Evolutionary conservation across 192 early-diverging fungal genomes (phyloP), one percentile per base, ranked within the genome.

Genomic region (Backusella luteola): DNA sequence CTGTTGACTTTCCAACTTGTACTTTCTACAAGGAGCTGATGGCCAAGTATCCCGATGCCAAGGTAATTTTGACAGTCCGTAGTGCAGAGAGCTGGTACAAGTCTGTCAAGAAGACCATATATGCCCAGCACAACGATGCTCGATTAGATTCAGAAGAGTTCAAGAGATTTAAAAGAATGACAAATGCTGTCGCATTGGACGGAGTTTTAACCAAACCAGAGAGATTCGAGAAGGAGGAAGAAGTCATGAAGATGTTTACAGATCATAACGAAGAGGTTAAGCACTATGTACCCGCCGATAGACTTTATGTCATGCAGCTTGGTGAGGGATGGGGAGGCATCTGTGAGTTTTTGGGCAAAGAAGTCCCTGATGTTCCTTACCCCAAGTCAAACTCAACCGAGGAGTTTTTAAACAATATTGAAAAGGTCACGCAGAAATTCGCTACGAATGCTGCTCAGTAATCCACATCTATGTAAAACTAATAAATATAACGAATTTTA

Each of bases 31-130:
- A 74, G 26, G 44, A 79, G 15, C 35, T 79, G 8, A 56, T 69
- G 36, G 66, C 70, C 32, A 34, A 74, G 8, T 79, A 79, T 29
- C 77, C 77, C n/a, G 73, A 79, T 0, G 77, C 77, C n/a, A 79
- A 79, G 67, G 68, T 79, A 3, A 70, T 79, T 11, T 67, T 73
- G n/a, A 74, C 77, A 11, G 67, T 73, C 9, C 66, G 77, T 6
- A 63, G 59, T 42, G 71, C 73, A 1, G 73, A 79, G 12, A 70
- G 42, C 12, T 79, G 77, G 77, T 79, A 79, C 26, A 69, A 67
- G 4, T 75, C 74, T 11, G 67, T 69, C 35, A 69, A 69, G n/a
- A 69, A 69, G 19, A 69, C 67, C 17, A 69, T 69, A 36, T 39
- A 38, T 19, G 34, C n/a, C 35, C 34, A 21, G n/a, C 34, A 32